Evolutionary conservation across 2,329 filamentous ascomycete genomes (phyloP).

Genomic region (Gremmenia infestans): DNA sequence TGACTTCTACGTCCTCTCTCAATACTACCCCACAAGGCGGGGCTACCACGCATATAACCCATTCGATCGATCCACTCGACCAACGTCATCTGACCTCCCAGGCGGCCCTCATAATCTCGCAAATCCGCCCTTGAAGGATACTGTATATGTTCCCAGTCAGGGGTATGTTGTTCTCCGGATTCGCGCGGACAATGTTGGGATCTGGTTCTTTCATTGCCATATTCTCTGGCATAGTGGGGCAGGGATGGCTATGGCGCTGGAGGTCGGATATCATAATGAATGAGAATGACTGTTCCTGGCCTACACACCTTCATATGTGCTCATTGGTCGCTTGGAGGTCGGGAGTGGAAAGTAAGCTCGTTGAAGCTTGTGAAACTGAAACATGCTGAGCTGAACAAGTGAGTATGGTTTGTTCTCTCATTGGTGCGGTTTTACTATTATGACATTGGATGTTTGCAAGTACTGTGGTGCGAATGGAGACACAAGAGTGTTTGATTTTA

Average conservation of each 20-base stretch:
- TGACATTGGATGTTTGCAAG: too few relatives aligned
- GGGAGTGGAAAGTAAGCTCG: too few relatives aligned
- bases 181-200: conserved; percentile 43
- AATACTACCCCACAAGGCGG: neutral
- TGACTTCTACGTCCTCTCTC: conserved; percentile 16
- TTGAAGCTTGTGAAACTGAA: too few relatives aligned
- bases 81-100: neutral
- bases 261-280: neutral
- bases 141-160: conserved; percentile 33
- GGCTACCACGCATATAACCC: conserved; percentile 32
- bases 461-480: too few relatives aligned
- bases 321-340: too few relatives aligned
- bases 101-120: neutral
- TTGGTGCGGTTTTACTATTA: too few relatives aligned
- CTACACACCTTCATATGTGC: too few relatives aligned
- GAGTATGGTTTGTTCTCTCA: too few relatives aligned
- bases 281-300: too few relatives aligned
- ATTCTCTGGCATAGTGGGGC: conserved; percentile 35
- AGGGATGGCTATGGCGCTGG: conserved; percentile 38
- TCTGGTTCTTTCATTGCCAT: conserved; percentile 48
- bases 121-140: conserved; percentile 39
- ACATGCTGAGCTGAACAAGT: too few relatives aligned
- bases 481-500: too few relatives aligned
- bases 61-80: conserved; percentile 16
- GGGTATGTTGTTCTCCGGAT: conserved; percentile 42